These are phyloP conservation scores for Obba rivulosa DNA, from an alignment of 768 basidiomycete species.

Conservation along the genomic window DNA sequence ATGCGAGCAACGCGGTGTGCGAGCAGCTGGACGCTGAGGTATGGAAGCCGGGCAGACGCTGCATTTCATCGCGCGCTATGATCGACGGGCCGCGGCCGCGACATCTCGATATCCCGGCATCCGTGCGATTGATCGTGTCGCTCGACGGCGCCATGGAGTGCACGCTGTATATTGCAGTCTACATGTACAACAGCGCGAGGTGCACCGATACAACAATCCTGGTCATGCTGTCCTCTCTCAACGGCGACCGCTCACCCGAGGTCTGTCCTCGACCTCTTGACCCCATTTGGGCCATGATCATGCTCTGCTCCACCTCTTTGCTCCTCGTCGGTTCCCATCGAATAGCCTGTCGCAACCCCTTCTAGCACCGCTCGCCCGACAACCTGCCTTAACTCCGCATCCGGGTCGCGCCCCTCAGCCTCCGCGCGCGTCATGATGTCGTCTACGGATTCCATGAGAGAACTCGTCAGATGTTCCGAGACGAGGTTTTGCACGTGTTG, in stretches of 20 bases:
- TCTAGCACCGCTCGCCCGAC: slow-evolving; percentile 64
- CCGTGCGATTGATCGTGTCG: too few species aligned
- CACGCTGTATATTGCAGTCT: too few species aligned
- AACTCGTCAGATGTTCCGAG: slow-evolving; percentile 65
- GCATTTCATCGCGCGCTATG: background rate
- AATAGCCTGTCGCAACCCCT: slow-evolving; percentile 58
- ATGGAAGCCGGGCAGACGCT: slow-evolving; percentile 9
- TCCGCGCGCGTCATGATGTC: slow-evolving; percentile 61
- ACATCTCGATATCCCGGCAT: too few species aligned
- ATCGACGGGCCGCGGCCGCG: background rate
- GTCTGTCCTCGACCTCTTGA: slow-evolving; percentile 24
- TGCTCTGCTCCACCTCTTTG: slow-evolving; percentile 7
- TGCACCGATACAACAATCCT: background rate
- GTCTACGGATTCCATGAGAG: slow-evolving; percentile 59
- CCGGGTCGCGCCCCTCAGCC: slow-evolving; percentile 56
- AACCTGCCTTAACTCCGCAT: slow-evolving; percentile 55
- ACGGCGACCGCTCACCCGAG: too few species aligned
- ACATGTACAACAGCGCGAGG: background rate
- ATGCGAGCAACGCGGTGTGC: background rate
- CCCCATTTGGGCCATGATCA: slow-evolving; percentile 19
- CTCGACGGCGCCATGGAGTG: too few species aligned
- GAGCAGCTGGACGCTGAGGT: background rate
- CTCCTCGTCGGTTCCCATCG: slow-evolving; percentile 32
- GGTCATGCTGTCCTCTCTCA: too few species aligned
- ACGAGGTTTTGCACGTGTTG: slow-evolving; percentile 64